A percentile compares a stretch with the other conserved stretches of the same genome.
phyloP scores from a whole-genome alignment of 1,284 basidiomycete species.

The Moesziomyces antarcticus region DNA sequence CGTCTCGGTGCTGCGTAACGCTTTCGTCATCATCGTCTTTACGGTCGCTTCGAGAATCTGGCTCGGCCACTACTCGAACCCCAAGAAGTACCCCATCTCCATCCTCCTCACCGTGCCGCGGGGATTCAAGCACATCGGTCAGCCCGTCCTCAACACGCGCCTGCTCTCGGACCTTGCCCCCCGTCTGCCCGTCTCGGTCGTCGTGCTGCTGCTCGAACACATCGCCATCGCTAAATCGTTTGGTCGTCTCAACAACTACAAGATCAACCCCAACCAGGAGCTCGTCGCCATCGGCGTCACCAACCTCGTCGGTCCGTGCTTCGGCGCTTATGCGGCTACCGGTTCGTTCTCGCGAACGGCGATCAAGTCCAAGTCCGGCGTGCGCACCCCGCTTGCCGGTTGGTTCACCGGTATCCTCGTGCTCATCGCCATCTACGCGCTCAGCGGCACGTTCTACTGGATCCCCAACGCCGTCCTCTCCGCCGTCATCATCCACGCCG shows the following conservation, averaged over 20 bases:
- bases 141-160: conserved; percentile 75
- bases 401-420: conserved; percentile 88
- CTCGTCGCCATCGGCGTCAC: conserved; percentile 97
- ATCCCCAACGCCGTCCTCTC: conserved; percentile 76
- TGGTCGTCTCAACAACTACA: conserved; percentile 94
- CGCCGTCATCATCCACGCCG: conserved; percentile 91
- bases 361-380: conserved; percentile 93
- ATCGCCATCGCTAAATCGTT: conserved; percentile 94
- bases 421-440: conserved; percentile 90
- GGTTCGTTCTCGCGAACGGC: conserved; percentile 98
- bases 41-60: conserved; percentile 70
- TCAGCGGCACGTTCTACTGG: conserved; percentile 70
- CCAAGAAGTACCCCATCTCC: conserved; percentile 83
- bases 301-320: conserved; percentile 74
- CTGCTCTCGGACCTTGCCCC: conserved; percentile 79
- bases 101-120: conserved; percentile 79
- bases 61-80: conserved; percentile 53
- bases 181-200: conserved; percentile 89
- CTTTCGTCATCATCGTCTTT: conserved; percentile 70
- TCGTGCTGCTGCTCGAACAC: conserved; percentile 94
- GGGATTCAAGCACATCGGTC: conserved; percentile 75
- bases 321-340: conserved; percentile 93
- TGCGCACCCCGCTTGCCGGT: conserved; percentile 91
- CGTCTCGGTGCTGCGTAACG: conserved; percentile 63
- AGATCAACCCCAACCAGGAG: conserved; percentile 97